Percentiles rank a stretch among this genome's conserved stretches.
These are phyloP conservation scores for Handroanthus guayacan DNA, from an alignment of 257 asterid genomes.

Conservation along the genomic window DNA sequence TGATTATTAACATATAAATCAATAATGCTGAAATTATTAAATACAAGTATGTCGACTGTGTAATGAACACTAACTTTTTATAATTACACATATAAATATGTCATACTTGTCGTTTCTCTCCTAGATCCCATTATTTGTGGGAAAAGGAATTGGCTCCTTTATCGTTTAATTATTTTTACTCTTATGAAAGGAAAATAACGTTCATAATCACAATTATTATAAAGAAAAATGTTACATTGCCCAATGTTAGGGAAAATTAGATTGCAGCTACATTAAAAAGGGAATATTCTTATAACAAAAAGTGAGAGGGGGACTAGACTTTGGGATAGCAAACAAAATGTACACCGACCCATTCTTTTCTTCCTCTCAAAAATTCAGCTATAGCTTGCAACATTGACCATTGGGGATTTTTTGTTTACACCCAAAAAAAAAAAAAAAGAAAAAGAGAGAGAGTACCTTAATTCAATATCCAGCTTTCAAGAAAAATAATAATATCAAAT, in stretches of 20 bases:
- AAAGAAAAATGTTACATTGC: slow-evolving; percentile 13
- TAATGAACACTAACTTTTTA: too few species aligned
- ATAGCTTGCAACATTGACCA: slow-evolving; percentile 27
- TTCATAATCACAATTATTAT: slow-evolving; percentile 18
- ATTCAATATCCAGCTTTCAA: background rate
- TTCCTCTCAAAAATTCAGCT: slow-evolving; percentile 1
- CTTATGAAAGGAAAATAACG: background rate
- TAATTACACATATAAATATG: too few species aligned
- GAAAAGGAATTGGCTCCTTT: background rate
- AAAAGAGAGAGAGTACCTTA: background rate
- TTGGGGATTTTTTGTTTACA: background rate
- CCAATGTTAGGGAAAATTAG: background rate
- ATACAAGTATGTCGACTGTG: too few species aligned
- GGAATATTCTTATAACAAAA: slow-evolving; percentile 46
- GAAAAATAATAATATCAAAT: too few species aligned
- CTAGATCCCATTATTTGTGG: background rate
- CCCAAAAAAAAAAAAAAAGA: background rate
- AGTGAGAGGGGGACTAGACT: slow-evolving; percentile 30
- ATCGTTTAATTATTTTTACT: background rate
- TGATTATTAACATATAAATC: too few species aligned
- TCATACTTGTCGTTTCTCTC: background rate
- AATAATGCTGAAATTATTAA: too few species aligned
- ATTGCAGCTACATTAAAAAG: background rate
- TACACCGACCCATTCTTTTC: slow-evolving; percentile 41
- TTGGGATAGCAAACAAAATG: slow-evolving; percentile 36